Conservation (phyloP, 345 rosid genomes). For the Populus nigra region DNA sequence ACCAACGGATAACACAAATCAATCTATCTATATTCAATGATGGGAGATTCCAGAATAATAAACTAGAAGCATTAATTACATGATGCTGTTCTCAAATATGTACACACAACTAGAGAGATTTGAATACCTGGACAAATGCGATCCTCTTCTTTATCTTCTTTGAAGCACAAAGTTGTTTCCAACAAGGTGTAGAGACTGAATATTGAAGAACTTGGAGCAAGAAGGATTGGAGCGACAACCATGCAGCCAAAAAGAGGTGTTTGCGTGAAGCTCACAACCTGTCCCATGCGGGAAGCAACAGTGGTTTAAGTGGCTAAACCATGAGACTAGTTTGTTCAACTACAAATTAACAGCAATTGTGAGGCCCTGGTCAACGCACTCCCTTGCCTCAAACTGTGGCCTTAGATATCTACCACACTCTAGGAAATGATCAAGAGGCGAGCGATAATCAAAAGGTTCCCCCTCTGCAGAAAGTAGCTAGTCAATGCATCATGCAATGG, state of each 20-base stretch:
- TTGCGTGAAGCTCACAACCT: slow-evolving; percentile 83
- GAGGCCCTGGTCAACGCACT: slow-evolving; percentile 45
- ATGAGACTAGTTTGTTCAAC: slow-evolving; percentile 68
- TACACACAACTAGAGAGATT: background rate
- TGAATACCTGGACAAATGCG: background rate
- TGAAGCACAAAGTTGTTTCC: slow-evolving; percentile 21
- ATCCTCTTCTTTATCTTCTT: slow-evolving; percentile 1
- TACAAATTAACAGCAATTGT: slow-evolving; percentile 62
- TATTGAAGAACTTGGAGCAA: slow-evolving; percentile 66
- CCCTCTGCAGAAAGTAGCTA: background rate
- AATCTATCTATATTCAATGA: background rate
- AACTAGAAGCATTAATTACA: background rate
- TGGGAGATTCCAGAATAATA: background rate
- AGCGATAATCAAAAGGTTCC: slow-evolving; percentile 31
- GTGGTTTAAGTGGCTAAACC: slow-evolving; percentile 67
- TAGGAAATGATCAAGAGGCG: slow-evolving; percentile 64
- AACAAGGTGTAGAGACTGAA: slow-evolving; percentile 41
- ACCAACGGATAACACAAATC: background rate
- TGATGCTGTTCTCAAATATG: too few relatives aligned
- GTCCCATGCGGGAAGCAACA: slow-evolving; percentile 63
- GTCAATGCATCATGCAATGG: too few relatives aligned
- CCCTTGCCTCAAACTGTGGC: slow-evolving; percentile 78
- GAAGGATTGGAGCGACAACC: slow-evolving; percentile 73
- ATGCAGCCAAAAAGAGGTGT: slow-evolving; percentile 77
- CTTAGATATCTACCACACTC: slow-evolving; percentile 71